Percentiles rank a stretch among this genome's conserved stretches.
These are phyloP conservation scores for Sugiyamaella smithiae DNA, from an alignment of 805 yeast species.

Conservation along the genomic window DNA sequence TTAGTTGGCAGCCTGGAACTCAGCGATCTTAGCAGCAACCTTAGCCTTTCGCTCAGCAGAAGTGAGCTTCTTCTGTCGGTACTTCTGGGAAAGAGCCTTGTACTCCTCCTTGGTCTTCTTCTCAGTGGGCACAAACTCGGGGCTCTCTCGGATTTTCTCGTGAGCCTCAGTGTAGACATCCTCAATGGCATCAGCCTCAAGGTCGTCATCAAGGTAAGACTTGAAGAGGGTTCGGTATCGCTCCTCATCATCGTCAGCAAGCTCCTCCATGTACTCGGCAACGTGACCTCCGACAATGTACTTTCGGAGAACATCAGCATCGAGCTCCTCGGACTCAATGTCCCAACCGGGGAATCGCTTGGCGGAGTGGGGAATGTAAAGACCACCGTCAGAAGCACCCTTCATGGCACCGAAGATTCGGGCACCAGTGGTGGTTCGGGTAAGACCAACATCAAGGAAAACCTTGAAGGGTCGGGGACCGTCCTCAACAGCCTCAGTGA, in stretches of 20 bases:
- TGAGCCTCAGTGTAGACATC: slow-evolving; percentile 94
- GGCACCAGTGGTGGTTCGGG: slow-evolving; percentile 99
- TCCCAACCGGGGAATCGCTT: slow-evolving; percentile 99
- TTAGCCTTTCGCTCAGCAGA: slow-evolving; percentile 85
- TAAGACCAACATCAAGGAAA: slow-evolving; percentile 97
- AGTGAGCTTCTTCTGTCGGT: slow-evolving; percentile 84
- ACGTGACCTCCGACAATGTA: slow-evolving; percentile 99
- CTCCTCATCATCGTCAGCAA: slow-evolving; percentile 99
- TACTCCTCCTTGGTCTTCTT: slow-evolving; percentile 96
- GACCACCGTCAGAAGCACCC: slow-evolving; percentile 99
- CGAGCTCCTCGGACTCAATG: slow-evolving; percentile 96
- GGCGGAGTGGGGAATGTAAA: slow-evolving; percentile 98
- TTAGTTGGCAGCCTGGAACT: slow-evolving; percentile 40
- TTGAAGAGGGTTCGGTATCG: slow-evolving; percentile 95
- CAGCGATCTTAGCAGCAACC: slow-evolving; percentile 91
- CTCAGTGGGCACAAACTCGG: slow-evolving; percentile 82
- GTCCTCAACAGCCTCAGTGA: slow-evolving; percentile 99
- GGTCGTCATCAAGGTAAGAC: slow-evolving; percentile 93
- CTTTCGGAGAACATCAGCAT: slow-evolving; percentile 94
- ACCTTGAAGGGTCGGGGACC: slow-evolving; percentile 99
- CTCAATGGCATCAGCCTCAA: slow-evolving; percentile 95
- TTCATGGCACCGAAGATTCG: slow-evolving; percentile 98
- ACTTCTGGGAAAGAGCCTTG: slow-evolving; percentile 95
- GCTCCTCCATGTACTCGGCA: slow-evolving; percentile 99
- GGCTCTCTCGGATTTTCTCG: slow-evolving; percentile 94